phyloP scores from a whole-genome alignment of 2,329 filamentous ascomycete species.

The Monosporascus sp. region DNA sequence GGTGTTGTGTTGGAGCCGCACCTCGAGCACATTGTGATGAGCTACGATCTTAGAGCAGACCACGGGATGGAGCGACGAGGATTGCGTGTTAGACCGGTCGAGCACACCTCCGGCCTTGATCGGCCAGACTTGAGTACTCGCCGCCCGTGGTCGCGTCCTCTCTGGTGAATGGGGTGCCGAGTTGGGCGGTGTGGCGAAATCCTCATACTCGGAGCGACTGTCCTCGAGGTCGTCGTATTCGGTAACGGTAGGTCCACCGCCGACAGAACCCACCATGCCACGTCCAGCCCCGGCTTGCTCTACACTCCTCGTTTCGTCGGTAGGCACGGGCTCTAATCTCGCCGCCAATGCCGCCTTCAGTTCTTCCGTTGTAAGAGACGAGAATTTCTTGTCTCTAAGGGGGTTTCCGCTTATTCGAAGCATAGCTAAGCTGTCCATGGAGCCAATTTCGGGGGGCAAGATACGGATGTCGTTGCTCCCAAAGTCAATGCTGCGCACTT shows the following conservation, averaged over 20 bases:
- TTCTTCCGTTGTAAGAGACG: constrained; percentile 74
- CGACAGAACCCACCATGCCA: constrained; percentile 23
- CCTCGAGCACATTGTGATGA: constrained; percentile 45
- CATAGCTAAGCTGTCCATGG: constrained; percentile 72
- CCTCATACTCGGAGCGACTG: constrained; percentile 45
- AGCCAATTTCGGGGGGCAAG: constrained; percentile 70
- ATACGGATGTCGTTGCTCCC: constrained; percentile 77
- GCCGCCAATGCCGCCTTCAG: constrained; percentile 69
- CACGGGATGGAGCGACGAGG: constrained; percentile 54
- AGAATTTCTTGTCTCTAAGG: constrained; percentile 79
- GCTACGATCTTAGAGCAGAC: constrained; percentile 51
- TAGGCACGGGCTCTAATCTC: constrained; percentile 56
- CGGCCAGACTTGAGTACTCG: constrained; percentile 46
- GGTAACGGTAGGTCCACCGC: constrained; percentile 19
- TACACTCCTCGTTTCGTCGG: constrained; percentile 12
- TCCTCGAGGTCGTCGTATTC: constrained; percentile 37
- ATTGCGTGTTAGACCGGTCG: constrained; percentile 65
- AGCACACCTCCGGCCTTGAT: constrained; percentile 59
- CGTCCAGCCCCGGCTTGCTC: constrained; percentile 22
- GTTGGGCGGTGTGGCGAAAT: constrained; percentile 55
- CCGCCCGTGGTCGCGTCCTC: constrained; percentile 43
- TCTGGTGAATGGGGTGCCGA: constrained; percentile 47
- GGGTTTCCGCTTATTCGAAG: constrained; percentile 86
- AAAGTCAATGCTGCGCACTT: constrained; percentile 73
- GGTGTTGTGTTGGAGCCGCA: constrained; percentile 74